Base-by-base conservation (phyloP, 805 yeast genomes). In the Ogataea sp. region DNA sequence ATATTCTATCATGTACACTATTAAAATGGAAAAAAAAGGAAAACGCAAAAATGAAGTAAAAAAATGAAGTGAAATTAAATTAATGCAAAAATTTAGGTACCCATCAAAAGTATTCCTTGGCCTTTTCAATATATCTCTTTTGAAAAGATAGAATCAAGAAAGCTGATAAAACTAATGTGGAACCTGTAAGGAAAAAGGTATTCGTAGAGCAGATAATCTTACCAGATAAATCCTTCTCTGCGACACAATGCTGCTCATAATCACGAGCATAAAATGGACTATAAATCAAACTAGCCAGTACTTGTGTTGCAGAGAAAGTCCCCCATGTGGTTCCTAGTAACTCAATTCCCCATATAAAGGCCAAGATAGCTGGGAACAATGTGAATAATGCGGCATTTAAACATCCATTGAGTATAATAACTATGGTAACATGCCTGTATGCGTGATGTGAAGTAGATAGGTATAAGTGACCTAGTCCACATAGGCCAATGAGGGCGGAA, bases 321-420 rank as follows among this genome's bases (percentile, higher is more conserved):
- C 97, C 97, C 86, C 96, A 90, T 2, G 90, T 83, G 2, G 95
- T 83, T 0, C 97, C 97, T 59, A 90, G 77, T 26, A 84, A 72
- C 32, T 83, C 88, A 18, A 83, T 71, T 0, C 97, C 97, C 88
- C 96, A 93, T 3, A 84, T 75, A 4, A 80, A 68, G 1, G 95
- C 81, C 14, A 88, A 76, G 13, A 88, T 69, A 0, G 95, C 83
- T 3, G 98, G 97, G 49, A 78, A 84, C 6, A 86, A 61, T 0
- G 97, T 88, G 64, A 86, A 90, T 4, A 85, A 55, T 0, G 89
- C 85, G 25, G 97, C 96, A 53, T 90, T 58, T 25, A 60, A 37
- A 28, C 52, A 39, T 4, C 64, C 56, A 37, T 60, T 60, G 17
- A 45, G 27, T 6, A 49, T 37, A 13, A 58, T 52, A 30, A 58